These are phyloP conservation scores for Arabidopsis thaliana DNA, from an alignment of 345 rosid species.

Conservation along the genomic window TAIR10.1 NC_003075.7:17016501-17017000, in stretches of 20 bases:
- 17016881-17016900: not conserved
- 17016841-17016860: not conserved
- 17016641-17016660: not conserved
- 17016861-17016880: not conserved
- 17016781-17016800: not conserved
- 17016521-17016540: conserved; percentile 40
- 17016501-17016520: conserved; percentile 32
- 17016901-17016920: not conserved
- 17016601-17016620: not conserved
- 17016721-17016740: not conserved
- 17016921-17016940: not conserved
- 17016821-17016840: not conserved
- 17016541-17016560: conserved; percentile 37
- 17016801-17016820: not conserved
- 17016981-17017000: not conserved
- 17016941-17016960: not conserved
- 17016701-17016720: not conserved
- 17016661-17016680: not conserved
- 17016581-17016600: conserved; percentile 38
- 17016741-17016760: conserved; percentile 18
- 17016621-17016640: not conserved
- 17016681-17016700: not conserved
- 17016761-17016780: not conserved
- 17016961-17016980: not conserved
- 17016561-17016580: conserved; percentile 32